Base-by-base conservation (phyloP, 1,284 basidiomycete genomes). In the Wolfiporia cocos region DNA sequence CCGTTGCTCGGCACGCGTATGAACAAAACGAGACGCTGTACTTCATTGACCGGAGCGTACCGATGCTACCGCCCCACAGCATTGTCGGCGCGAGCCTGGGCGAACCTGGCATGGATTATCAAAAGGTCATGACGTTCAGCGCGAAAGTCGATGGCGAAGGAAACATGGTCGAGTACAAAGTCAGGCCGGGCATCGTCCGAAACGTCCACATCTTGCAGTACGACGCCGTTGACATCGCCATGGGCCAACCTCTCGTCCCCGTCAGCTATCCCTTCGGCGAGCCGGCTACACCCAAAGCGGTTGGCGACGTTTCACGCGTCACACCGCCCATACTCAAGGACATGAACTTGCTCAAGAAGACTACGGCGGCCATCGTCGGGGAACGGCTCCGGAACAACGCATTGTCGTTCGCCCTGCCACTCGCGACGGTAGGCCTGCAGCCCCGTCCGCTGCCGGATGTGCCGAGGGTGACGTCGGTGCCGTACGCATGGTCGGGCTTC, bases 91-190 rank as follows among this genome's bases (percentile, higher is more conserved):
- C 85, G 40, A 75, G 72, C 45, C 69, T 94, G 21, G 82, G 82
- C 7, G 62, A 67, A 67, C 41, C 48, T 12, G 54, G 47, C 33
- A 69, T 67, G 18, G 34, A 53, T n/a, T 70, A 71, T 0, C 64
- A 77, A 44, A 73, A 70, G 5, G 83, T 83, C 1, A 57, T 99
- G 52, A 86, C 90, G 0, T 93, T 98, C 66, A 94, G 91, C 48
- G 74, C 78, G 34, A 82, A 84, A 49, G 50, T 98, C 15, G 74
- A 84, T 48, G 50, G 60, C 0, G 49, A 59, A 0, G 94, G 91
- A 0, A 68, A 81, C 6, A 74, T 96, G 28, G 50, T 77, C 12
- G 90, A 95, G 39, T 74, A 77, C 50, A 70, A 74, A 44, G 75
- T 97, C 18, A 71, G 78, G 5, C 74, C 89, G 1, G 86, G 85